Conservation (phyloP, 768 basidiomycete species). For the Lactifluus hygrophoroides region DNA sequence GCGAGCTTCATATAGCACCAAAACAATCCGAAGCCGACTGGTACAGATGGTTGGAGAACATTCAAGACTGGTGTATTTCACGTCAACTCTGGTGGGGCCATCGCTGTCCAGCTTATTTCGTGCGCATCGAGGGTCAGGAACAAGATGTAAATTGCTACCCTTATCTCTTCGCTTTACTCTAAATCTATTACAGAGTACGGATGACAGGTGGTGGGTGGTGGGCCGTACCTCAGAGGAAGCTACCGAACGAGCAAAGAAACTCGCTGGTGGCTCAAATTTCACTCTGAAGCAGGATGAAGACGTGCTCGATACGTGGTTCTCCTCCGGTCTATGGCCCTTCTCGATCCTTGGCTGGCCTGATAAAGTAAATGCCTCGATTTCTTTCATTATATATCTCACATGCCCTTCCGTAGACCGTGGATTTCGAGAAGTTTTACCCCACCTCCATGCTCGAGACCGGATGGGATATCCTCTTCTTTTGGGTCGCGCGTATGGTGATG, state of each 20-base stretch:
- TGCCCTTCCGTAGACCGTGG: slow-evolving; percentile 48
- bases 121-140: slow-evolving; percentile 68
- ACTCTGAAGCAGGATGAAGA: slow-evolving; percentile 89
- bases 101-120: slow-evolving; percentile 89
- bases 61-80: slow-evolving; percentile 99
- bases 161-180: background rate
- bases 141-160: slow-evolving; percentile 42
- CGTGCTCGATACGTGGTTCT: slow-evolving; percentile 99
- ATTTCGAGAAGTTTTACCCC: slow-evolving; percentile 80
- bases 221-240: slow-evolving; percentile 76
- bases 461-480: slow-evolving; percentile 99
- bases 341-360: slow-evolving; percentile 97
- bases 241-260: slow-evolving; percentile 55
- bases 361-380: slow-evolving; percentile 39
- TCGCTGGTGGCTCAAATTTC: slow-evolving; percentile 63
- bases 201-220: slow-evolving; percentile 86
- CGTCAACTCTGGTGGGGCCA: slow-evolving; percentile 99
- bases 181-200: slow-evolving; percentile 37
- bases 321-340: slow-evolving; percentile 95
- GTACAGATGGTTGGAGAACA: slow-evolving; percentile 91
- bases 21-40: slow-evolving; percentile 87
- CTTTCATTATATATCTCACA: background rate
- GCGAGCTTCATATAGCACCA: slow-evolving; percentile 77
- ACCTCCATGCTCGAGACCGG: slow-evolving; percentile 90
- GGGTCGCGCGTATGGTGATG: slow-evolving; percentile 98